Percentiles rank a stretch among this genome's conserved stretches.
These are phyloP conservation scores for Cichorium intybus DNA, from an alignment of 140 eudicot genomes.

Conservation along the genomic window DNA sequence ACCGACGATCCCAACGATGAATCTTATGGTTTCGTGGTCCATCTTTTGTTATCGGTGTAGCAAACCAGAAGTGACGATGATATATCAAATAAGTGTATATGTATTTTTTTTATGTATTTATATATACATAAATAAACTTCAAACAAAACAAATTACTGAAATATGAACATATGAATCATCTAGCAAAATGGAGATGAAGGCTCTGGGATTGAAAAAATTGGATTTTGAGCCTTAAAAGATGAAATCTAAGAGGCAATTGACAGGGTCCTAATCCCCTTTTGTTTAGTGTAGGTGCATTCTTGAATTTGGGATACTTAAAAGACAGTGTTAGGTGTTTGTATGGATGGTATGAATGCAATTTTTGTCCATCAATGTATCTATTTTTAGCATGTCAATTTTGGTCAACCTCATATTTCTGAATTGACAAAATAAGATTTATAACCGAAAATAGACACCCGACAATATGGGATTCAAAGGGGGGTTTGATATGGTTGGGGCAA, in stretches of 20 bases:
- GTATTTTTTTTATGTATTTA: not conserved
- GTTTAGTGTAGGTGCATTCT: constrained; percentile 1
- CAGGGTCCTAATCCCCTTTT: constrained; percentile 5
- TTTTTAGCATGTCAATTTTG: constrained; percentile 17
- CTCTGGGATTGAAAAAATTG: not conserved
- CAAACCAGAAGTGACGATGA: constrained; percentile 4
- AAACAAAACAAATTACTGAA: not conserved
- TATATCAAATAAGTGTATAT: not conserved
- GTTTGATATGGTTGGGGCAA: not conserved
- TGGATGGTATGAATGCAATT: constrained; percentile 23
- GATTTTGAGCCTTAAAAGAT: not conserved
- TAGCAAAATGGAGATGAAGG: constrained; percentile 18
- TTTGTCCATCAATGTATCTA: constrained; percentile 24
- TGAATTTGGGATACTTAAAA: constrained; percentile 13
- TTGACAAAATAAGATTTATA: not conserved
- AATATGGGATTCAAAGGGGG: not conserved
- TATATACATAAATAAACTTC: not conserved
- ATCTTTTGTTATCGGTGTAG: constrained; percentile 17
- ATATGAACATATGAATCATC: constrained; percentile 20
- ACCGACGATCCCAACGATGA: constrained; percentile 37
- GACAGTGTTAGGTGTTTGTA: constrained; percentile 23
- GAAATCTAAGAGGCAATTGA: not conserved
- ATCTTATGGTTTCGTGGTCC: constrained; percentile 20
- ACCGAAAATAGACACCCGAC: no score
- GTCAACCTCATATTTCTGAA: constrained; percentile 28